These are phyloP conservation scores for Termitomyces sp. DNA, from an alignment of 768 basidiomycete species.

Conservation along the genomic window DNA sequence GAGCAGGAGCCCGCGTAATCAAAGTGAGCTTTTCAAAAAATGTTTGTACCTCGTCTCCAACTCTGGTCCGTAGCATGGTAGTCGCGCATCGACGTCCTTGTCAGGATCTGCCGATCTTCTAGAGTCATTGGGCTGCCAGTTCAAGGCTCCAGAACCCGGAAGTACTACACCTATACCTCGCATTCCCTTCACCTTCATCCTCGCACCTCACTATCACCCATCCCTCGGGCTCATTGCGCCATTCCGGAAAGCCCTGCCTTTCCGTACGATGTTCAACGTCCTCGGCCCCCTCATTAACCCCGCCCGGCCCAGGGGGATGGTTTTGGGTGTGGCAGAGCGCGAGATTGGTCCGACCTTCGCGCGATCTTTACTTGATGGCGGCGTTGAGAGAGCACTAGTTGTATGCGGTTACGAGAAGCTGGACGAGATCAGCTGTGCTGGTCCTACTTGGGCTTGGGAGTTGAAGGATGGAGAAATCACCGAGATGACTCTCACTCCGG, in stretches of 20 bases:
- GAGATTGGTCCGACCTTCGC: slow-evolving; percentile 84
- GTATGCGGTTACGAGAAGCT: slow-evolving; percentile 91
- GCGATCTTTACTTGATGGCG: slow-evolving; percentile 62
- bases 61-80: slow-evolving; percentile 69
- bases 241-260: slow-evolving; percentile 81
- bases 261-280: slow-evolving; percentile 95
- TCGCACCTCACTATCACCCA: slow-evolving; percentile 93
- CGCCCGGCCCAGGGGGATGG: slow-evolving; percentile 79
- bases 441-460: slow-evolving; percentile 83
- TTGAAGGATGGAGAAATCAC: slow-evolving; percentile 67
- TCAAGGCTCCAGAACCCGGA: slow-evolving; percentile 59
- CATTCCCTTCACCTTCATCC: slow-evolving; percentile 87
- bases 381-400: slow-evolving; percentile 81
- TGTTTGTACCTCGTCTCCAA: slow-evolving; percentile 3
- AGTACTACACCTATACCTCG: slow-evolving; percentile 55
- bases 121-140: slow-evolving; percentile 75
- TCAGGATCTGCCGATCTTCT: slow-evolving; percentile 95
- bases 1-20: slow-evolving; percentile 88
- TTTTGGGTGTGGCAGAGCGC: slow-evolving; percentile 83
- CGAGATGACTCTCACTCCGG: slow-evolving; percentile 58
- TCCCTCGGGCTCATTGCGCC: slow-evolving; percentile 78
- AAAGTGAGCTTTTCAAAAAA: slow-evolving; percentile 50
- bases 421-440: slow-evolving; percentile 95
- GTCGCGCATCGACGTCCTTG: slow-evolving; percentile 85
- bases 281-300: slow-evolving; percentile 95